These are phyloP conservation scores for Vaccinium vitisidaea DNA, from an alignment of 148 eudicot genomes.

Conservation along the genomic window DNA sequence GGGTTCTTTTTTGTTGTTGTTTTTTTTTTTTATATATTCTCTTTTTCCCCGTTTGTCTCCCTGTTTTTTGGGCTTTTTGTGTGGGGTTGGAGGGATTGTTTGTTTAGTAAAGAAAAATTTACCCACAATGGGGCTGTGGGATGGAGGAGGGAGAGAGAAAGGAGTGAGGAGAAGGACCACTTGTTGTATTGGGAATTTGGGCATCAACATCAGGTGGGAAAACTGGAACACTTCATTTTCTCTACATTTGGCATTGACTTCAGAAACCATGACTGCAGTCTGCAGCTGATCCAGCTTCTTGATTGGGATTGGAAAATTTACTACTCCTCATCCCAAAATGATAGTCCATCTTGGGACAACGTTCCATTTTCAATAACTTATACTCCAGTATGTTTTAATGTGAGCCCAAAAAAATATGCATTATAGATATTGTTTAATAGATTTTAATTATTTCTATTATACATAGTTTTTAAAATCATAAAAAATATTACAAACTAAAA, in stretches of 20 bases:
- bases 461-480: too few relatives aligned
- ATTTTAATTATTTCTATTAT: too few relatives aligned
- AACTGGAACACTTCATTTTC: conserved; percentile 8
- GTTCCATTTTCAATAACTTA: too few relatives aligned
- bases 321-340: too few relatives aligned
- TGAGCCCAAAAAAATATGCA: too few relatives aligned
- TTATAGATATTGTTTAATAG: too few relatives aligned
- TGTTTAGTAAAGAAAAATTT: background rate
- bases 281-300: background rate
- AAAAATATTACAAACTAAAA: too few relatives aligned
- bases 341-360: too few relatives aligned
- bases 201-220: conserved; percentile 9
- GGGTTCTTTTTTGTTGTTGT: conserved; percentile 15
- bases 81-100: background rate
- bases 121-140: background rate
- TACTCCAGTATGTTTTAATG: too few relatives aligned
- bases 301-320: conserved; percentile 1
- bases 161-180: background rate
- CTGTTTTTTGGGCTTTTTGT: background rate
- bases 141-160: background rate
- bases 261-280: background rate
- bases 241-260: conserved; percentile 9
- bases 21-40: background rate
- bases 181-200: background rate
- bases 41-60: background rate